Evolutionary conservation across 768 basidiomycete species (phyloP).

Genomic region (Calocybe indica): DNA sequence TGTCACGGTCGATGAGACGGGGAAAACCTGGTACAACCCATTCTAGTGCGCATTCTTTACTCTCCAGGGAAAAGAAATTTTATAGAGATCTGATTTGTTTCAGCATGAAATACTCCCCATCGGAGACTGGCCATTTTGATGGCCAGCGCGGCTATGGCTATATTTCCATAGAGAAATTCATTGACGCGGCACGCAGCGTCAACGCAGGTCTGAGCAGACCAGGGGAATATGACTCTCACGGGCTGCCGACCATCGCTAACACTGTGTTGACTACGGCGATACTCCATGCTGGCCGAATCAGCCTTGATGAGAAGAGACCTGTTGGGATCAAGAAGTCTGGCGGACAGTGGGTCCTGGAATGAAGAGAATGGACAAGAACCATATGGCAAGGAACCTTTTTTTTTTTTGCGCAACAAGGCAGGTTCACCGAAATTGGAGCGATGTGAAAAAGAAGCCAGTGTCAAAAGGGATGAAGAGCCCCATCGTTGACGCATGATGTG

Average conservation of each 20-base stretch:
- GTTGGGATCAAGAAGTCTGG: constrained; percentile 70
- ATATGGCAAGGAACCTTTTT: constrained; percentile 6
- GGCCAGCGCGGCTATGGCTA: constrained; percentile 93
- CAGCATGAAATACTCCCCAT: constrained; percentile 94
- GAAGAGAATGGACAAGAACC: constrained; percentile 12
- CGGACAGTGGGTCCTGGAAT: constrained; percentile 65
- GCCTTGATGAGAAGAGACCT: constrained; percentile 83
- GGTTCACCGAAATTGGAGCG: too few species aligned
- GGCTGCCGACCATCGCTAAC: constrained; percentile 84
- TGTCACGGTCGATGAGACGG: constrained; percentile 78
- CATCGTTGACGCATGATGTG: too few species aligned
- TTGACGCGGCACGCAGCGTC: constrained; percentile 77
- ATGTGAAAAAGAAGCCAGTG: too few species aligned
- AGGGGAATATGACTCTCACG: constrained; percentile 70
- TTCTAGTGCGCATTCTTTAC: constrained; percentile 62
- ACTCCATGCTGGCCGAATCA: constrained; percentile 85
- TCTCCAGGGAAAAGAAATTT: constrained; percentile 4
- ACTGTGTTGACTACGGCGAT: constrained; percentile 86
- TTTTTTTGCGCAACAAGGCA: too few species aligned
- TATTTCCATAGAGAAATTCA: constrained; percentile 87
- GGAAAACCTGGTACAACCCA: constrained; percentile 84
- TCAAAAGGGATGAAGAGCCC: too few species aligned
- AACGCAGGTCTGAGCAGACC: constrained; percentile 66
- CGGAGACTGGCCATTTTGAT: constrained; percentile 88
- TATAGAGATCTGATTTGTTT: constrained; percentile 5